A percentile compares a stretch with the other conserved stretches of the same genome.
Conservation (phyloP, 768 basidiomycete genomes). For the Russula sp. region DNA sequence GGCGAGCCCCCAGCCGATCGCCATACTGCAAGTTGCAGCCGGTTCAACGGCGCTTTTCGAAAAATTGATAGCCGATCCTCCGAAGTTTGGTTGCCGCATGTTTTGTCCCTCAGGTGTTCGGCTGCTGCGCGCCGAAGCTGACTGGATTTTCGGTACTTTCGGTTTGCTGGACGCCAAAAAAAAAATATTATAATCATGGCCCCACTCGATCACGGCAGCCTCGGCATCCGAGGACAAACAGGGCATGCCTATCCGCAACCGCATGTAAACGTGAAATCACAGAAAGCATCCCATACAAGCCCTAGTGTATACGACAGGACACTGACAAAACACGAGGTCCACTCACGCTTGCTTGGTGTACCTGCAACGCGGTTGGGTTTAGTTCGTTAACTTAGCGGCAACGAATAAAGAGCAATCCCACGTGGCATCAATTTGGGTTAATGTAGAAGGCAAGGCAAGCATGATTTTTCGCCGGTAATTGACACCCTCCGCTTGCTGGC, state of each 20-base stretch:
- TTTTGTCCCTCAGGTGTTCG: not conserved
- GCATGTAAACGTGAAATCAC: not conserved
- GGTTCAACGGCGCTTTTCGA: no score
- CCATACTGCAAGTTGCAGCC: not conserved
- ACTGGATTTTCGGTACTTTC: not conserved
- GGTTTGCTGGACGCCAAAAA: no score
- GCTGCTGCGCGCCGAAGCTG: not conserved
- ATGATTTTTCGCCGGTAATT: conserved; percentile 87
- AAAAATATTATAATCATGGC: not conserved
- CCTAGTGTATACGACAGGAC: conserved; percentile 1
- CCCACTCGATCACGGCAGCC: not conserved
- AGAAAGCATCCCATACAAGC: conserved; percentile 7
- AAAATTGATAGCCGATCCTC: conserved; percentile 6
- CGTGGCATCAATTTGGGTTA: conserved; percentile 95
- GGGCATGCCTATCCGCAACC: not conserved
- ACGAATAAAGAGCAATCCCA: conserved; percentile 37
- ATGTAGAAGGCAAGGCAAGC: conserved; percentile 68
- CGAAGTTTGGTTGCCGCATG: not conserved
- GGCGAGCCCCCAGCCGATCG: not conserved
- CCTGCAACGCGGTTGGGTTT: conserved; percentile 6
- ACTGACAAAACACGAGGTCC: conserved; percentile 6
- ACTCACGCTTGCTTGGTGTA: conserved; percentile 15
- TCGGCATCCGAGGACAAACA: not conserved
- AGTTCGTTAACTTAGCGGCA: conserved; percentile 1
- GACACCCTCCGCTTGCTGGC: conserved; percentile 68